These are phyloP conservation scores for Pythium coloratum DNA, from an alignment of 352 stramenopile species.

Conservation along the genomic window DNA sequence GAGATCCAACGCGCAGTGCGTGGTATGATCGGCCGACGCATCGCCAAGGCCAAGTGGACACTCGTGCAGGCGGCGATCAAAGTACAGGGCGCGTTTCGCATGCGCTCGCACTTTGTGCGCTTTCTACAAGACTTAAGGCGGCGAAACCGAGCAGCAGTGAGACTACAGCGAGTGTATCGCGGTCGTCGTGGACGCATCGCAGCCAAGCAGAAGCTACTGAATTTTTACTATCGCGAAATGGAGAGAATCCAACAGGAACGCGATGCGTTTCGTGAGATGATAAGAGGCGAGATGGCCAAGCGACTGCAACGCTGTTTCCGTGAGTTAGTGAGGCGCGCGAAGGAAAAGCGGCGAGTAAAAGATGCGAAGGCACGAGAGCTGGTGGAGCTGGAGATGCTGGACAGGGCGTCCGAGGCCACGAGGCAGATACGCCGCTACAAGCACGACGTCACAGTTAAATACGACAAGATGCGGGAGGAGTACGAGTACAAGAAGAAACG, in stretches of 20 bases:
- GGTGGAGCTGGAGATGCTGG: constrained; percentile 52
- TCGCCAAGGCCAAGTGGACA: constrained; percentile 35
- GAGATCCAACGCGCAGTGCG: constrained; percentile 68
- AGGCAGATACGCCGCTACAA: constrained; percentile 38
- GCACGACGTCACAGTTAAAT: constrained; percentile 47
- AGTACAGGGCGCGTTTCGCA: constrained; percentile 68
- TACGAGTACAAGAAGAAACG: constrained; percentile 42
- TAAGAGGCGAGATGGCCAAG: constrained; percentile 41
- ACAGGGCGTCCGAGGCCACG: constrained; percentile 33
- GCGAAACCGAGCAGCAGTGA: constrained; percentile 48
- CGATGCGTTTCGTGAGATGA: constrained; percentile 40
- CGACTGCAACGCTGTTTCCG: constrained; percentile 50
- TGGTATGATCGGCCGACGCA: constrained; percentile 39
- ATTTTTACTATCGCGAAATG: constrained; percentile 61
- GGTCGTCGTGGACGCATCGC: constrained; percentile 49
- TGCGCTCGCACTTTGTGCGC: constrained; percentile 55
- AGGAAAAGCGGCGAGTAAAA: constrained; percentile 19
- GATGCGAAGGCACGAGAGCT: constrained; percentile 29
- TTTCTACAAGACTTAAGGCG: constrained; percentile 43
- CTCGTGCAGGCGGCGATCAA: constrained; percentile 50
- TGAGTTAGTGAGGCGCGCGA: constrained; percentile 31
- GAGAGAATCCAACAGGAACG: constrained; percentile 51
- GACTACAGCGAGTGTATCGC: constrained; percentile 63
- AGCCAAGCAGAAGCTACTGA: constrained; percentile 38
- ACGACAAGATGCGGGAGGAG: constrained; percentile 53